Base-by-base conservation (phyloP, 768 basidiomycete genomes). In the button mushroom (Agaricus bisporus) region DNA sequence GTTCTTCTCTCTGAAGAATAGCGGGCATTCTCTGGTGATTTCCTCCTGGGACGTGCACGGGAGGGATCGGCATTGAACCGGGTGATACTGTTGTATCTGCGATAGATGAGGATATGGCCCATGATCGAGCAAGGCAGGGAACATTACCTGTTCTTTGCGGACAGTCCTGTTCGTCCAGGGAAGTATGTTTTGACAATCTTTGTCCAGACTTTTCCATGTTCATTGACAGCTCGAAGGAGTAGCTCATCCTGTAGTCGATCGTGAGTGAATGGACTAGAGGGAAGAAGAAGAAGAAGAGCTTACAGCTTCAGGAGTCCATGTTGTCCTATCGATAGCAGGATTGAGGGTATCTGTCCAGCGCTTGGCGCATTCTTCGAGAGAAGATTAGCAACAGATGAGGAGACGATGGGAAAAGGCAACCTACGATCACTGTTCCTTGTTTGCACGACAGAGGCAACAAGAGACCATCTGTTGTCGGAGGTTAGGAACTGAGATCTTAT, bases 331-430 rank as follows among this genome's bases (percentile, higher is more conserved):
- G 53, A 82, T 82, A 36, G 77, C 75, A 51, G 80, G 80, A 61
- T 81, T 81, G 28, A 82, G 64, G 7, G 80, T 81, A 63, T 82
- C 80, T 14, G 78, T 78, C 80, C 80, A 82, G 11, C 80, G 77
- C 60, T 81, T 82, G 32, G 80, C 79, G 58, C 80, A 82, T 68
- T 82, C 80, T 80, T 7, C 4, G 8, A 32, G 32, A 32, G 57
- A 41, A 45, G 48, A 43, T 50, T 53, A 51, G 54, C 14, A 59
- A 58, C 61, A 48, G 64, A 54, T 18, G 39, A 43, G 18, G 50
- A n/a, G 49, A 20, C 22, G 43, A 39, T 17, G 26, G 49, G 18
- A 49, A 29, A 49, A 29, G 42, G 14, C 18, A 28, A 71, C 80
- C 56, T 69, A 82, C 80, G 81, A 60, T 81, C 79, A 61, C 78